Percentiles rank a stretch among this genome's conserved stretches.
Conservation (phyloP, 2,329 filamentous ascomycete genomes). For the Elsinoe perseae region DNA sequence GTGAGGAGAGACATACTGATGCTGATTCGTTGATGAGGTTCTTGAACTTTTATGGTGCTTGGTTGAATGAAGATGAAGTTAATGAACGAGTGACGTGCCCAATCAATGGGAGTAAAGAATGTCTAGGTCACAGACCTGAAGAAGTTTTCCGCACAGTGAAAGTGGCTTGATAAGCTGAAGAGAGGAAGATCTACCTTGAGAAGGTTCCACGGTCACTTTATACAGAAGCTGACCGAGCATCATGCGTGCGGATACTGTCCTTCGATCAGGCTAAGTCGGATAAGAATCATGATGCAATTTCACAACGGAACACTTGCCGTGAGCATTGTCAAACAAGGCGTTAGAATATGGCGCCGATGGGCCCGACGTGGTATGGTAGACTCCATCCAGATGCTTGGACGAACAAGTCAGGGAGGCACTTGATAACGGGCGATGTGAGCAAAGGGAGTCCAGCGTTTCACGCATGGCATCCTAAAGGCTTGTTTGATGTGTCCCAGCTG, state of each 20-base stretch:
- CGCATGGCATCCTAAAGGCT: neutral
- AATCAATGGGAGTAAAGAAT: conserved; percentile 14
- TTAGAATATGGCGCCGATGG: neutral
- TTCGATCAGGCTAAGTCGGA: neutral
- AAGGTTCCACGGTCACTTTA: neutral
- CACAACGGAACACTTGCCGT: neutral
- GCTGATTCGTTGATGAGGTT: neutral
- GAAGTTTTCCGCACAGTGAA: neutral
- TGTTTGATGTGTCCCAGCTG: neutral
- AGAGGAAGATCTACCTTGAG: neutral
- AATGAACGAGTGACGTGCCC: conserved; percentile 8
- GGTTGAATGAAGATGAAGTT: conserved; percentile 4
- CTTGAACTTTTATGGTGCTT: too few species aligned
- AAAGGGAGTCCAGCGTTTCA: conserved; percentile 9
- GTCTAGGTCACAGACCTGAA: conserved; percentile 13
- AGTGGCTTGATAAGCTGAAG: neutral
- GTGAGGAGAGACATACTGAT: conserved; percentile 25
- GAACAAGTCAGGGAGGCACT: neutral
- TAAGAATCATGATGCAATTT: conserved; percentile 1
- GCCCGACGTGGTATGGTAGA: neutral
- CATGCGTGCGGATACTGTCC: neutral
- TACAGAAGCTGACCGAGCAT: neutral
- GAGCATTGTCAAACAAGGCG: conserved; percentile 1
- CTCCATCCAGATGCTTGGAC: neutral
- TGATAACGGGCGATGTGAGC: neutral